Evolutionary conservation across 176 grass and related monocot genomes (phyloP), one percentile per base, ranked within the genome.

Genomic region (Coix lacrymajobi): DNA sequence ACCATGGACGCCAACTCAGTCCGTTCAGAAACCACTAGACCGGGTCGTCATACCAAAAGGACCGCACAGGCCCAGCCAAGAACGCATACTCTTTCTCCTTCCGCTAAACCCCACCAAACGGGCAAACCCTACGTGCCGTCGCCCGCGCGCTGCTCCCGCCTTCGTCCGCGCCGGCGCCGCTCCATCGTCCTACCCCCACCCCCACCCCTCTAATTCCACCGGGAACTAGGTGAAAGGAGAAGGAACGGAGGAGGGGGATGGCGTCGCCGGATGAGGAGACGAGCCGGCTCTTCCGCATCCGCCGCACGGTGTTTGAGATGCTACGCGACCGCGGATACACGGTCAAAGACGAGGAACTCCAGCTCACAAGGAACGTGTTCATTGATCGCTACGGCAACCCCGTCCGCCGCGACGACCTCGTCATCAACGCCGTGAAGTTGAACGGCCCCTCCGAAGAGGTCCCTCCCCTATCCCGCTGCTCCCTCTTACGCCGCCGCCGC

Each of bases 251-350:
- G 19, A 38, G 43, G 25, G 48, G 15, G 36, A 95, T 90, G 93
- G 34, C 84, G 30, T 63, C 92, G 25, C 63, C 83, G 65, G 94
- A 92, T 15, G 92, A 82, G n/a, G 94, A 92, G 7, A 36, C 54
- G 13, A 90, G 49, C 54, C 85, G 92, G 8, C 66, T 97, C 19
- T 92, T 80, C 83, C 92, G 92, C 79, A 85, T 90, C 80, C 87
- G 92, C 16, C 78, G 91, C 71, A 94, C 94, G 52, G 87, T 94
- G 83, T 62, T 83, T 85, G 83, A 97, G 85, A 94, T 97, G 85
- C 89, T 97, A 41, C 77, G 54, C 12, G 94, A 97, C 88, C 76
- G 94, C 12, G 87, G 76, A 22, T 97, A 87, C 85, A 49, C 73
- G 16, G 86, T 90, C 36, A 2, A 14, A 0, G 58, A 85, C 0